Base-by-base conservation (phyloP, 192 early-diverging fungal species). In the Coemansia sp. region DNA sequence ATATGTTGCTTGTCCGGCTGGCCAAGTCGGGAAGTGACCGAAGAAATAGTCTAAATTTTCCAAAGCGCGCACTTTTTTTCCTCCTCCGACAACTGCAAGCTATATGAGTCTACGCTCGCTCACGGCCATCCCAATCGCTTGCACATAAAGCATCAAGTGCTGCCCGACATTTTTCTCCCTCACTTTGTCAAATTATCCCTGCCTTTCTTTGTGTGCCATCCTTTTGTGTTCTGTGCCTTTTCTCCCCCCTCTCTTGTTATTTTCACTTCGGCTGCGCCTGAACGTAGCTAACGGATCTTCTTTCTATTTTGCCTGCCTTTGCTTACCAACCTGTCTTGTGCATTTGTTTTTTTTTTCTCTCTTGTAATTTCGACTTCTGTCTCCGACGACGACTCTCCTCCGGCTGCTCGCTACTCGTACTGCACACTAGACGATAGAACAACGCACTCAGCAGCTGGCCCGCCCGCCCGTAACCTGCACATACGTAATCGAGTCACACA, bases 171-270 rank as follows among this genome's bases (percentile, higher is more conserved):
- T 60, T 33, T 60, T n/a, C 57, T 60, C 27, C 33, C 57, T 60
- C 57, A 16, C 31, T 15, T 60, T 55, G 53, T 33, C 53, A 50
- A 50, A 31, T 67, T 73, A 73, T 67, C 61, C 66, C 34, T 72
- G 58, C 57, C 41, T 52, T 52, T 60, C 55, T 34, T 39, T n/a
- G 43, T 60, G 29, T 8, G 27, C 47, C 46, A 33, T 46, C 57
- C 40, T 68, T 68, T 68, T 65, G 41, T 46, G 31, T 24, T 60
- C 31, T 60, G 57, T 60, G 27, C 41, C 24, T 36, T 27, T 27
- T 27, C 36, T 39, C 4, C 6, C 36, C 40, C 29, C 58, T 38
- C 15, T 44, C 44, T 15, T 69, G 60, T 47, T 53, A 22, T 61
- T 43, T 22, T 33, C 29, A 15, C 43, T 12, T 47, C 57, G 29